phyloP scores from a whole-genome alignment of 768 basidiomycete genomes.

The Suillus weaverae region DNA sequence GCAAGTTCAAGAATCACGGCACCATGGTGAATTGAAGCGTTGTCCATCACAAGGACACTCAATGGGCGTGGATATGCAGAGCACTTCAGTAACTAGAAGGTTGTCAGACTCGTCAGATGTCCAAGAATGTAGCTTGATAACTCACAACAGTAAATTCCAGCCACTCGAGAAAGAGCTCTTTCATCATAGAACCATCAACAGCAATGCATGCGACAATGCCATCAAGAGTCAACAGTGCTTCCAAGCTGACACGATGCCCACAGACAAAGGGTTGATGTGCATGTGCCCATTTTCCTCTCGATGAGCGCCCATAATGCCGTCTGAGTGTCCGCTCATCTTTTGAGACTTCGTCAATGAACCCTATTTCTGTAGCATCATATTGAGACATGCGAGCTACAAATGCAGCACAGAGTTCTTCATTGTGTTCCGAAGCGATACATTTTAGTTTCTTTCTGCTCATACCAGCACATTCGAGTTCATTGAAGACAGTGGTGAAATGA shows the following conservation, averaged over 20 bases:
- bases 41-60: too few species aligned
- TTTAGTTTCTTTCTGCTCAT: constrained; percentile 24
- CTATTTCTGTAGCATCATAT: constrained; percentile 19
- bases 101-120: too few species aligned
- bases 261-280: background rate
- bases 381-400: constrained; percentile 20
- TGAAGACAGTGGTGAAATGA: constrained; percentile 24
- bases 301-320: constrained; percentile 21
- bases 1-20: too few species aligned
- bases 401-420: constrained; percentile 16
- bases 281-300: constrained; percentile 7
- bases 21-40: too few species aligned
- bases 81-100: too few species aligned
- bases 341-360: constrained; percentile 28
- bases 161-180: too few species aligned
- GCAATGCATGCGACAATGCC: too few species aligned
- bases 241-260: background rate
- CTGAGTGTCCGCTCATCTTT: constrained; percentile 30
- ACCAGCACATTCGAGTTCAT: constrained; percentile 18
- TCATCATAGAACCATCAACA: too few species aligned
- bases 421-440: constrained; percentile 24
- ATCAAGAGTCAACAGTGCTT: constrained; percentile 24
- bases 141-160: too few species aligned
- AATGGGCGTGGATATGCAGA: too few species aligned
- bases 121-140: too few species aligned